A percentile compares a stretch with the other conserved stretches of the same genome.
Evolutionary conservation across 306 rosid species (phyloP).

Genomic region (Medicago arabica): DNA sequence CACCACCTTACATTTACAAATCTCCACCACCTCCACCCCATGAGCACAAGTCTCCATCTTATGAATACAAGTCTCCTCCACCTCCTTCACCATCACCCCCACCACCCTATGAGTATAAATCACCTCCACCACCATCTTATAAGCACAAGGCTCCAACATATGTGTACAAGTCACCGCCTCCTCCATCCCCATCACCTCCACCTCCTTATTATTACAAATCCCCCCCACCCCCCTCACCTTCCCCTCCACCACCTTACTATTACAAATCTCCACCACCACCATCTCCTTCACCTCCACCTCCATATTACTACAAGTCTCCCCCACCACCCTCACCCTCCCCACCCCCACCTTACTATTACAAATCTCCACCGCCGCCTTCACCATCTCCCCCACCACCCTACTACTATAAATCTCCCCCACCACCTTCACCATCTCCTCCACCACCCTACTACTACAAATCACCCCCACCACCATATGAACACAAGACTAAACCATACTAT

Average conservation of each 20-base stretch:
- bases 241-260: not conserved
- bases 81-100: conserved; percentile 53
- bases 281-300: not conserved
- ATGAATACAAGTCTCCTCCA: conserved; percentile 61
- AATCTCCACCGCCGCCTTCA: not conserved
- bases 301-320: not conserved
- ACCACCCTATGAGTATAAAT: not conserved
- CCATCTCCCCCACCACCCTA: not conserved
- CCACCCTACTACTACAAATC: conserved; percentile 32
- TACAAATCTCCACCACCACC: not conserved
- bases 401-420: conserved; percentile 17
- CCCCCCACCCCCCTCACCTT: too few species aligned
- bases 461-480: conserved; percentile 44
- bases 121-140: not conserved
- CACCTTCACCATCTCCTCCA: conserved; percentile 11
- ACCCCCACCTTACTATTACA: conserved; percentile 13
- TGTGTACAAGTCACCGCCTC: not conserved
- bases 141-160: not conserved
- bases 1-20: conserved; percentile 38
- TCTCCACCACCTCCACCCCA: conserved; percentile 51
- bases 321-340: conserved; percentile 10
- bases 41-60: conserved; percentile 41
- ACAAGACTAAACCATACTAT: not conserved
- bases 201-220: too few species aligned
- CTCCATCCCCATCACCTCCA: too few species aligned